These are phyloP conservation scores for Heterobasidion irregulare DNA, from an alignment of 1,284 basidiomycete genomes.

Conservation along the genomic window DNA sequence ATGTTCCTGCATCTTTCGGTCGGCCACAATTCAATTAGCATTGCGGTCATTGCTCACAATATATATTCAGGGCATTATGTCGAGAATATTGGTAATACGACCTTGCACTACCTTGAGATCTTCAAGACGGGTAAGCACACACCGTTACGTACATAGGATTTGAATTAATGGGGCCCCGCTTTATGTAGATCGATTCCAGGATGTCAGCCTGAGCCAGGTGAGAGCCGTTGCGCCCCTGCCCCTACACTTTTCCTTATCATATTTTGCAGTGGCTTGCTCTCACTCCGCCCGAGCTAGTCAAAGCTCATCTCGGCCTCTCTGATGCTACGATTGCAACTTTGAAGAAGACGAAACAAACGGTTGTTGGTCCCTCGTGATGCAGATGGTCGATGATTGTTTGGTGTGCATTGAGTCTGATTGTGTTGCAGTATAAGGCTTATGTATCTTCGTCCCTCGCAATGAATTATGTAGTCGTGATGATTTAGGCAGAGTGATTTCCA, in stretches of 20 bases:
- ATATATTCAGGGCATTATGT: slow-evolving; percentile 47
- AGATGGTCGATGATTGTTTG: background rate
- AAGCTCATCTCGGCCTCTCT: slow-evolving; percentile 27
- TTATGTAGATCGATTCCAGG: slow-evolving; percentile 42
- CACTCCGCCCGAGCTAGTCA: slow-evolving; percentile 30
- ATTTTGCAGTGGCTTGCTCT: slow-evolving; percentile 28
- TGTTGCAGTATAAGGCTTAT: too few species aligned
- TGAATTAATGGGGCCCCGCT: background rate
- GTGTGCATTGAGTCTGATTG: background rate
- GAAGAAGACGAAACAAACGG: slow-evolving; percentile 24
- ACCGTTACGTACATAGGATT: background rate
- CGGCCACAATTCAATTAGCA: slow-evolving; percentile 3
- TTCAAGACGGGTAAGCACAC: slow-evolving; percentile 41
- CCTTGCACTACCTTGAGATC: slow-evolving; percentile 56
- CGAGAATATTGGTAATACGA: slow-evolving; percentile 63
- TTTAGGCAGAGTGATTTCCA: too few species aligned
- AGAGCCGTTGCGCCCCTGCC: background rate
- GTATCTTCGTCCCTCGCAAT: too few species aligned
- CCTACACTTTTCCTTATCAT: background rate
- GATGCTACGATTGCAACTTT: slow-evolving; percentile 24
- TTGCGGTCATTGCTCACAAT: background rate
- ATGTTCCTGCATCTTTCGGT: slow-evolving; percentile 52
- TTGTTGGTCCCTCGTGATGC: slow-evolving; percentile 15
- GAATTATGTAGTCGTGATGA: too few species aligned
- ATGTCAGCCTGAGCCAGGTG: slow-evolving; percentile 56